These are phyloP conservation scores for Rhodotorula sp. DNA, from an alignment of 1,284 basidiomycete species.

Conservation along the genomic window DNA sequence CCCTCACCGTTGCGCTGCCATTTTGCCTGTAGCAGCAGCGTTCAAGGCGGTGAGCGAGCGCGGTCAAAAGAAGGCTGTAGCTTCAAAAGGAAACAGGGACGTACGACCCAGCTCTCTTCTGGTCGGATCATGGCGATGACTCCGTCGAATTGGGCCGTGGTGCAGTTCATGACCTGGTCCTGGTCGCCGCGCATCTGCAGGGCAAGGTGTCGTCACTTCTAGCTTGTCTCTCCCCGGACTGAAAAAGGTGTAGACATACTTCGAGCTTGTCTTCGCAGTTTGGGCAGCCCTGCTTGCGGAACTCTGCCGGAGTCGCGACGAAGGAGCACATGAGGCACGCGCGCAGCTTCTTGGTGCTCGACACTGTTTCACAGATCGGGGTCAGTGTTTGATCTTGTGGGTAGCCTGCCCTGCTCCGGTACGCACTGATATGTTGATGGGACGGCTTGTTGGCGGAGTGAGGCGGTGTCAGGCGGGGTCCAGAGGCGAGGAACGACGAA, in stretches of 20 bases:
- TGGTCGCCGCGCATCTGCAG: conserved; percentile 79
- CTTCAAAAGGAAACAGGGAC: conserved; percentile 42
- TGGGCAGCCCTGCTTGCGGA: conserved; percentile 81
- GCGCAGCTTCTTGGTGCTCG: conserved; percentile 34
- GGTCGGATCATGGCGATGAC: conserved; percentile 85
- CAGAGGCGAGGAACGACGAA: too few relatives aligned
- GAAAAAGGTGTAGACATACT: conserved; percentile 53
- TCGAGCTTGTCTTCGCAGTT: conserved; percentile 96
- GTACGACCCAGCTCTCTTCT: conserved; percentile 88
- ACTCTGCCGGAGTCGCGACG: conserved; percentile 75
- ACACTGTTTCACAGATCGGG: background rate
- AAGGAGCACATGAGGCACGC: conserved; percentile 41
- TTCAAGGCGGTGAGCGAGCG: conserved; percentile 41
- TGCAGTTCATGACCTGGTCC: conserved; percentile 81
- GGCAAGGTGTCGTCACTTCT: too few relatives aligned
- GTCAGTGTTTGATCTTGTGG: background rate
- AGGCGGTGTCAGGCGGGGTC: too few relatives aligned
- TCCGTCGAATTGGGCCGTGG: conserved; percentile 92
- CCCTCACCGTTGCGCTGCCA: conserved; percentile 43
- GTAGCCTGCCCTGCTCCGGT: background rate
- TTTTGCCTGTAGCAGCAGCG: conserved; percentile 35
- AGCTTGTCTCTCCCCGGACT: background rate
- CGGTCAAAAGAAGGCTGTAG: too few relatives aligned
- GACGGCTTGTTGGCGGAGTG: too few relatives aligned
- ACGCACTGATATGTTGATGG: too few relatives aligned